Percentiles rank a stretch among this genome's conserved stretches.
Conservation (phyloP, 345 rosid species). For the Murraya paniculata region DNA sequence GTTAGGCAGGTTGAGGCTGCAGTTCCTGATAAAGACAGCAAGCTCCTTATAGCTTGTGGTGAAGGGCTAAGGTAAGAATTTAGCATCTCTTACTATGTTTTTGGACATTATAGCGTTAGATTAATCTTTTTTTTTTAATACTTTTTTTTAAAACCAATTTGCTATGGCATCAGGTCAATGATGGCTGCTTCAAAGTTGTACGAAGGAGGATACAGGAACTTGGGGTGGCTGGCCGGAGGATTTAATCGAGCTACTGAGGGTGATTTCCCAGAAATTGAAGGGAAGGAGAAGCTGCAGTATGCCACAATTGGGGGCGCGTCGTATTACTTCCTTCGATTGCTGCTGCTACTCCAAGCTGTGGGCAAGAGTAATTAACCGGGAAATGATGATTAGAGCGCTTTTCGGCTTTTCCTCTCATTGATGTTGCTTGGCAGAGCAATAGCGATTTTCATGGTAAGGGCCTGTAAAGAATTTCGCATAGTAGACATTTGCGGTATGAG, state of each 20-base stretch:
- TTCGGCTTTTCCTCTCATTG: not conserved
- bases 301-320: slow-evolving; percentile 91
- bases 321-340: slow-evolving; percentile 55
- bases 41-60: slow-evolving; percentile 84
- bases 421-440: not conserved
- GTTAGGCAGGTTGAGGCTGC: slow-evolving; percentile 42
- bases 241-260: slow-evolving; percentile 59
- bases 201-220: slow-evolving; percentile 55
- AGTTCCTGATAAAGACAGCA: slow-evolving; percentile 60
- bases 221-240: slow-evolving; percentile 87
- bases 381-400: not conserved
- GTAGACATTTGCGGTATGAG: not conserved
- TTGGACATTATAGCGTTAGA: not conserved
- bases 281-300: slow-evolving; percentile 60
- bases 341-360: slow-evolving; percentile 44
- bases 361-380: slow-evolving; percentile 24
- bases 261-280: slow-evolving; percentile 64
- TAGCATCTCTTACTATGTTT: too few species aligned
- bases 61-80: slow-evolving; percentile 77
- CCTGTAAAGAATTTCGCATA: not conserved
- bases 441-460: not conserved
- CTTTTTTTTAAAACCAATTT: too few species aligned
- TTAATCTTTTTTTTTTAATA: too few species aligned
- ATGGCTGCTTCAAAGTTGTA: slow-evolving; percentile 61
- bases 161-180: slow-evolving; percentile 42